These are phyloP conservation scores for Ceriops tagal DNA, from an alignment of 345 rosid genomes.

Conservation along the genomic window DNA sequence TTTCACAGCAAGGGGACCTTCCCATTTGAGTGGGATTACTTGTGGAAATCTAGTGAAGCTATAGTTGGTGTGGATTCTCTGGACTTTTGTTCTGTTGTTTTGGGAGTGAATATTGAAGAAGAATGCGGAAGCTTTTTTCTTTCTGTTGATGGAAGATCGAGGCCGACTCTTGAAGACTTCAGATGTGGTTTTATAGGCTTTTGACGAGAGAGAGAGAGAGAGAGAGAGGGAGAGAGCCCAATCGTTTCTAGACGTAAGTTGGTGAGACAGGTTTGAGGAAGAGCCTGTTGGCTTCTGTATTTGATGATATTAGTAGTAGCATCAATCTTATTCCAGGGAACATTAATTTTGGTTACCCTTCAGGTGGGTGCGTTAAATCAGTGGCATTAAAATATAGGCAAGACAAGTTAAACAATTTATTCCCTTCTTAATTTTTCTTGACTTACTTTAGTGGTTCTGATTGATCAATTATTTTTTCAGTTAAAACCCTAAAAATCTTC, in stretches of 20 bases:
- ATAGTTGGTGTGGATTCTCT: constrained; percentile 11
- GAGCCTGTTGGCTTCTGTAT: constrained; percentile 61
- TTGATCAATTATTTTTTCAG: constrained; percentile 22
- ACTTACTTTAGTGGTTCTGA: neutral
- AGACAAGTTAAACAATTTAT: constrained; percentile 22
- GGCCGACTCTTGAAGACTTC: constrained; percentile 39
- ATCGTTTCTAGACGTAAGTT: constrained; percentile 95
- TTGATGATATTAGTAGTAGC: constrained; percentile 25
- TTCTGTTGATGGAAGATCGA: constrained; percentile 29
- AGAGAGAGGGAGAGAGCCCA: constrained; percentile 24
- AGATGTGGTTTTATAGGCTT: constrained; percentile 48
- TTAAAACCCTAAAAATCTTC: constrained; percentile 37
- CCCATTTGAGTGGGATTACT: constrained; percentile 40
- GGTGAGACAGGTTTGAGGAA: constrained; percentile 83
- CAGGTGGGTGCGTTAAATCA: constrained; percentile 48
- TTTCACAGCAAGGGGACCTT: constrained; percentile 83
- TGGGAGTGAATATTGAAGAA: neutral
- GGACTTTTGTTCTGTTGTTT: constrained; percentile 6
- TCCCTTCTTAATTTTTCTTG: neutral
- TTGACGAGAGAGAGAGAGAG: constrained; percentile 35
- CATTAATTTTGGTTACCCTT: constrained; percentile 40
- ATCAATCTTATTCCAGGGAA: constrained; percentile 22
- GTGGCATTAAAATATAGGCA: constrained; percentile 23
- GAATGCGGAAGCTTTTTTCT: constrained; percentile 10
- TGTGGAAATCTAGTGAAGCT: neutral